Evolutionary conservation across 164 flowering plant species (phyloP), one percentile per base, ranked within the genome.

Genomic region (Aristolochia fimbriata): DNA sequence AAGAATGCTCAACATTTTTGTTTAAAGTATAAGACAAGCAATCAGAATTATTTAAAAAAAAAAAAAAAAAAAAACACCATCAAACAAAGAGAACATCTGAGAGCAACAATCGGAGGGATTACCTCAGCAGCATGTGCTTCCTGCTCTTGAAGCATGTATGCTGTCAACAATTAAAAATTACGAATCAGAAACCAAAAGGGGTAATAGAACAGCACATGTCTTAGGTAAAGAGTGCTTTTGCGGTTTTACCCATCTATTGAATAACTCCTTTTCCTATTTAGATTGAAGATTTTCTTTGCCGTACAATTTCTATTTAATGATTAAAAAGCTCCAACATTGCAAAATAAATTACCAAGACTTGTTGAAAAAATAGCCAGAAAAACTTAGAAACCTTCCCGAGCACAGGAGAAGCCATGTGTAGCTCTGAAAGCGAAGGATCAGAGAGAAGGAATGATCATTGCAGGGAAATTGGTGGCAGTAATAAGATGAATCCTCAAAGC

Each of bases 51-150:
- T 12, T 20, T 47, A 10, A 61, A n/a, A 51, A 21, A 60, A 50
- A 24, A 51, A 10, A 61, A n/a, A 51, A 21, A 60, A 50, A 30
- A 23, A 12, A 2, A 22, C 48, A 3, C 4, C 43, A 37, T 7
- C 12, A 37, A 37, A 37, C 12, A 37, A 37, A 37, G 9, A 57
- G 15, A 59, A 58, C 33, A 59, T 30, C 4, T 14, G 50, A 68
- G 14, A 24, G 2, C 58, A 22, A 3, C 58, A 31, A 23, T 53
- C 45, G 43, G 43, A 23, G 43, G 25, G 22, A 33, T 59, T 82
- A 90, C 99, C 97, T 85, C 95, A 24, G 96, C 89, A 73, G 99
- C 99, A 75, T 83, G 78, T 54, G 71, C 91, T 69, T 90, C 97
- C 78, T 90, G 93, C 25, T 90, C 97, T 69, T 80, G 91, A 54